Conservation (phyloP, 2,329 filamentous ascomycete species). For the Daldinia eschscholtzii region DNA sequence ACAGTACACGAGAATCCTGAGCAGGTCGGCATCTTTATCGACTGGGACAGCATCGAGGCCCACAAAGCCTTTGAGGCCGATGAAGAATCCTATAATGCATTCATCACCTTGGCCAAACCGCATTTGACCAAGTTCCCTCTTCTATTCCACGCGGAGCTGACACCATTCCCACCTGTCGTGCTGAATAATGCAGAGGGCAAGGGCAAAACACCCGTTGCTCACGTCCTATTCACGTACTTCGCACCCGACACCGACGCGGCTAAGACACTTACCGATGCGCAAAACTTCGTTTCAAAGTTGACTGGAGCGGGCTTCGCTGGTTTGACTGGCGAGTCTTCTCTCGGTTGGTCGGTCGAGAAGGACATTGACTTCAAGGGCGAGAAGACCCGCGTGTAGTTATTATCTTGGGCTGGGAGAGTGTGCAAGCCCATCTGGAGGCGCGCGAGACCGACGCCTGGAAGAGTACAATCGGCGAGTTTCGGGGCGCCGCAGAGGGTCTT, state of each 20-base stretch:
- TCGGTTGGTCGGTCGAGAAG: constrained; percentile 45
- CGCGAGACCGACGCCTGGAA: constrained; percentile 34
- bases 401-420: constrained; percentile 45
- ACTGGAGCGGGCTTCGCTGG: constrained; percentile 23
- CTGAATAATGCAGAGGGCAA: constrained; percentile 30
- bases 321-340: constrained; percentile 33
- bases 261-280: constrained; percentile 23
- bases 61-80: constrained; percentile 41
- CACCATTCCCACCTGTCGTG: constrained; percentile 40
- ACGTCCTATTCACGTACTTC: constrained; percentile 46
- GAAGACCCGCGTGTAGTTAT: constrained; percentile 35
- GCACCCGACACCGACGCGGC: constrained; percentile 19
- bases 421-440: constrained; percentile 38
- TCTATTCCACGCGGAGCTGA: constrained; percentile 43
- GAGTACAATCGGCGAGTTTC: constrained; percentile 27
- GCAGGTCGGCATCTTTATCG: constrained; percentile 43
- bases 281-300: constrained; percentile 12
- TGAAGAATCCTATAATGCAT: constrained; percentile 34
- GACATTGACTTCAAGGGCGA: constrained; percentile 40
- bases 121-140: not conserved
- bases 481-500: constrained; percentile 8
- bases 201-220: constrained; percentile 26
- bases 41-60: constrained; percentile 46
- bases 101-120: constrained; percentile 21
- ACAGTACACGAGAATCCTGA: constrained; percentile 32